These are phyloP conservation scores for Beauveria bassiana DNA, from an alignment of 2,329 filamentous ascomycete species.

Conservation along the genomic window DNA sequence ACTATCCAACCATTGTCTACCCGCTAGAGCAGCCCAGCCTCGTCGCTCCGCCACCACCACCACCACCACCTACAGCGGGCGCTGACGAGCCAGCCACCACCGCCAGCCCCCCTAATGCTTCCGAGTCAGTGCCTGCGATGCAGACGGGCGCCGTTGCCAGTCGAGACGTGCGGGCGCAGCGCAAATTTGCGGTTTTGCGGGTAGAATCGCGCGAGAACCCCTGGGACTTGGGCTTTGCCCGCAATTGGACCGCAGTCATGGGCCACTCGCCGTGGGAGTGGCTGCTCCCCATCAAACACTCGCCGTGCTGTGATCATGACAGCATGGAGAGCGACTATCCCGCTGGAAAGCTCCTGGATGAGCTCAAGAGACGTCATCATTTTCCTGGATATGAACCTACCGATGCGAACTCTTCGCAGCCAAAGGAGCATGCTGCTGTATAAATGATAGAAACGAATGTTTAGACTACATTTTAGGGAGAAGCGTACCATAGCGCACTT, in stretches of 20 bases:
- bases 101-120: not conserved
- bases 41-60: slow-evolving; percentile 12
- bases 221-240: slow-evolving; percentile 64
- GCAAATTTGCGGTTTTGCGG: slow-evolving; percentile 72
- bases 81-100: not conserved
- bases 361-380: slow-evolving; percentile 40
- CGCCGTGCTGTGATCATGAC: slow-evolving; percentile 66
- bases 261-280: slow-evolving; percentile 65
- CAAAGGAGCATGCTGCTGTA: not conserved
- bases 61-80: slow-evolving; percentile 1
- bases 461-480: too few relatives aligned
- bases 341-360: slow-evolving; percentile 53
- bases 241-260: slow-evolving; percentile 76
- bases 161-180: slow-evolving; percentile 42
- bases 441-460: not conserved
- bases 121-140: not conserved
- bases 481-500: not conserved
- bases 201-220: slow-evolving; percentile 72
- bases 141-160: slow-evolving; percentile 11
- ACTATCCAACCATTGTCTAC: slow-evolving; percentile 49
- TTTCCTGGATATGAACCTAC: slow-evolving; percentile 16
- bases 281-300: slow-evolving; percentile 68
- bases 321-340: slow-evolving; percentile 59
- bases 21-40: slow-evolving; percentile 37
- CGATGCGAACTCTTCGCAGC: not conserved